Evolutionary conservation across 2,329 filamentous ascomycete species (phyloP).

Genomic region (Cercospora sp.): DNA sequence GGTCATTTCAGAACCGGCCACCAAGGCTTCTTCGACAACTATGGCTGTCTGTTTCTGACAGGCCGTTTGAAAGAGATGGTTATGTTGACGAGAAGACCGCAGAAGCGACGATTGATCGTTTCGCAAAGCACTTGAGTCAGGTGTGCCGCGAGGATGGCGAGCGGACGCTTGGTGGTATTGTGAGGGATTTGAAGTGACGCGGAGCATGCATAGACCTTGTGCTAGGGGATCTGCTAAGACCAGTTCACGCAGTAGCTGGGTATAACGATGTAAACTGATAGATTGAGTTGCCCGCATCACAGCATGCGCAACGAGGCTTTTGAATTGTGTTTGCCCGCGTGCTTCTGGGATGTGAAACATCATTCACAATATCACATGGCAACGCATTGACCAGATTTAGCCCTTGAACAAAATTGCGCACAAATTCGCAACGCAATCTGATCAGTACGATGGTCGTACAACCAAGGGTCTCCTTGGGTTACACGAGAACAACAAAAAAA

Average conservation of each 20-base stretch:
- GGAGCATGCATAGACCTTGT: not conserved
- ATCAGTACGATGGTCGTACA: not conserved
- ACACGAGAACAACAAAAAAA: not conserved
- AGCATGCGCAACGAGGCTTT: not conserved
- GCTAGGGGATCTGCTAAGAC: rapidly evolving
- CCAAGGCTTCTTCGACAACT: slow-evolving; percentile 74
- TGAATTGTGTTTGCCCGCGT: not conserved
- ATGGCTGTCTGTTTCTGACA: slow-evolving; percentile 81
- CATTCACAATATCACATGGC: not conserved
- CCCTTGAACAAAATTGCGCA: not conserved
- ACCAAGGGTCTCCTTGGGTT: not conserved
- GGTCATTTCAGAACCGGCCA: slow-evolving; percentile 87
- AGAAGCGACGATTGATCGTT: slow-evolving; percentile 48
- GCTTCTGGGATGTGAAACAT: not conserved
- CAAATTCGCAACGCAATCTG: not conserved
- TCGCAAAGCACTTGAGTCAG: not conserved
- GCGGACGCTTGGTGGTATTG: not conserved
- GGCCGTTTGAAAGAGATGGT: slow-evolving; percentile 78
- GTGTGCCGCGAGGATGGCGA: not conserved
- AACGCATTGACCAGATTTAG: not conserved
- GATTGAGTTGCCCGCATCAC: not conserved
- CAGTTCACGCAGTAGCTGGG: not conserved
- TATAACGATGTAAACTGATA: not conserved
- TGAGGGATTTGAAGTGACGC: not conserved
- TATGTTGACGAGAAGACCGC: not conserved